These are phyloP conservation scores for Spergularia bocconei DNA, from an alignment of 148 eudicot species.

Conservation along the genomic window DNA sequence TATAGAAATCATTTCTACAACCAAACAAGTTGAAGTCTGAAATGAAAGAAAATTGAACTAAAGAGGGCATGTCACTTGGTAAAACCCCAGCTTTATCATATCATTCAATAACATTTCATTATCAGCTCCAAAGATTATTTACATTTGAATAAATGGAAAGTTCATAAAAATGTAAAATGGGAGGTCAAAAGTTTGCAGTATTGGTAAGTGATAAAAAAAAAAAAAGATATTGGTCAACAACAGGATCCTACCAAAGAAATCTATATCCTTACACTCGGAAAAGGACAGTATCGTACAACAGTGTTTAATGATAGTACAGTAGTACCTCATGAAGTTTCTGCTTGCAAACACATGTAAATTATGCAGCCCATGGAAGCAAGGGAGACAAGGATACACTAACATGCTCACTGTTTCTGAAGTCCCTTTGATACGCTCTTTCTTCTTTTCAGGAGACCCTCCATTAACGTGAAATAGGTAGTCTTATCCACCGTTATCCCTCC, in stretches of 20 bases:
- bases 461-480: conserved; percentile 51
- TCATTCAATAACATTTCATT: background rate
- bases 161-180: background rate
- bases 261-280: background rate
- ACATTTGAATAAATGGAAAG: background rate
- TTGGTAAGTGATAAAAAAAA: too few relatives aligned
- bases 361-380: conserved; percentile 8
- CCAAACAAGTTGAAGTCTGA: background rate
- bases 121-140: background rate
- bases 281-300: background rate
- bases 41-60: background rate
- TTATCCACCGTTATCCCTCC: conserved; percentile 50
- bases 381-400: background rate
- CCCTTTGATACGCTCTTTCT: conserved; percentile 37
- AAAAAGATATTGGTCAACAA: background rate
- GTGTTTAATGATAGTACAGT: background rate
- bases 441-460: conserved; percentile 63
- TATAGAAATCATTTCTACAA: background rate
- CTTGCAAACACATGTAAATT: background rate
- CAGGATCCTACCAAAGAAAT: background rate
- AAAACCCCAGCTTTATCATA: background rate
- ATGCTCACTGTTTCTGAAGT: conserved; percentile 7
- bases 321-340: conserved; percentile 19
- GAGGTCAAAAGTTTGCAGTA: background rate
- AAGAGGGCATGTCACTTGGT: background rate